phyloP scores from a whole-genome alignment of 495 filamentous ascomycete species.

The Clohesyomyces aquaticus region DNA sequence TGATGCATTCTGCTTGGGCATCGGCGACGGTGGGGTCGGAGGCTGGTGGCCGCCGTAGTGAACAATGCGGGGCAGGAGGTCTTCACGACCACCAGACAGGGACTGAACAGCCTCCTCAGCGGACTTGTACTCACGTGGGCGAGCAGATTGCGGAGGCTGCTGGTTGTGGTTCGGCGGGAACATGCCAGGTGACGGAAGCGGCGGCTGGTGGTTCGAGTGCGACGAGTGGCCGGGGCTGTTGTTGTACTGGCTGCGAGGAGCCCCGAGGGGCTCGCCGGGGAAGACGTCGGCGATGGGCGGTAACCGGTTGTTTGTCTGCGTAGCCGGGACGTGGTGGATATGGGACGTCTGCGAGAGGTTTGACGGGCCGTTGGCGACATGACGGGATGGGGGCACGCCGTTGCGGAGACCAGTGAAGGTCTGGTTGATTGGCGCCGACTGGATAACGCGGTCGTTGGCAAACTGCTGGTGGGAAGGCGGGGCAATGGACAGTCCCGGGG shows the following conservation, averaged over 20 bases:
- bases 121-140: constrained; percentile 87
- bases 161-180: constrained; percentile 44
- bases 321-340: constrained; percentile 87
- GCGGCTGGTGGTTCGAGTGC: constrained; percentile 67
- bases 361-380: constrained; percentile 82
- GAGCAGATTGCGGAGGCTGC: constrained; percentile 52
- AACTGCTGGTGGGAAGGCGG: constrained; percentile 95
- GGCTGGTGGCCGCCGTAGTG: constrained; percentile 92
- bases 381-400: constrained; percentile 77
- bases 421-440: constrained; percentile 94
- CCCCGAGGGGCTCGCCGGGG: constrained; percentile 71
- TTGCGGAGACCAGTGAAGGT: constrained; percentile 87
- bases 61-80: constrained; percentile 87
- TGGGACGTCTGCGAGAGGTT: constrained; percentile 85
- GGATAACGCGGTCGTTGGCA: constrained; percentile 92
- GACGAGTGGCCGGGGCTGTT: constrained; percentile 62
- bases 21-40: constrained; percentile 89
- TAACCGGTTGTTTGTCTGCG: constrained; percentile 87
- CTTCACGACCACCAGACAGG: constrained; percentile 86
- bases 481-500: constrained; percentile 91
- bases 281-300: constrained; percentile 96
- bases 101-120: constrained; percentile 93
- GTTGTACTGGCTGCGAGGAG: constrained; percentile 52
- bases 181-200: constrained; percentile 78
- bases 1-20: constrained; percentile 41